Conservation (phyloP, 2,329 filamentous ascomycete species). For the Trichoderma sp. region DNA sequence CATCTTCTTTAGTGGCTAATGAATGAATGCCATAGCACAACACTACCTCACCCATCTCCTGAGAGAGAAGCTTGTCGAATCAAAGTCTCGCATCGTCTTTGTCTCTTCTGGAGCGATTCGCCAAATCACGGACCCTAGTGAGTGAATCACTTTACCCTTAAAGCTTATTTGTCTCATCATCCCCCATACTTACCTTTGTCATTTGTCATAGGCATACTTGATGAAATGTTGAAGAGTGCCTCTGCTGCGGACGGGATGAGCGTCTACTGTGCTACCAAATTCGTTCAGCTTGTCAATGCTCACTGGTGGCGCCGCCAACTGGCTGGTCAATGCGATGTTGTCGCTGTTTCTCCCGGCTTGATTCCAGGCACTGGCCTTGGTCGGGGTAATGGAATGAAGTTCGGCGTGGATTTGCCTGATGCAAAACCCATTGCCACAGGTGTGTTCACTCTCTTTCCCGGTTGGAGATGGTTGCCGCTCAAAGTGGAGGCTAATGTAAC, state of each 20-base stretch:
- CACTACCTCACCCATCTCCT: constrained; percentile 52
- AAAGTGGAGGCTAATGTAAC: neutral
- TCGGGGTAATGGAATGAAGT: constrained; percentile 27
- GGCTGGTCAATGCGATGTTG: constrained; percentile 40
- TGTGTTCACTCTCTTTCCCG: constrained; percentile 24
- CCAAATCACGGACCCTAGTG: constrained; percentile 38
- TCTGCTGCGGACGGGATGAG: constrained; percentile 31
- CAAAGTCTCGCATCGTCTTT: constrained; percentile 46
- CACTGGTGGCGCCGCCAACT: constrained; percentile 57
- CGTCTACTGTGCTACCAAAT: constrained; percentile 47
- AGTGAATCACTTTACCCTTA: constrained; percentile 11
- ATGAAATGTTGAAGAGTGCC: constrained; percentile 38
- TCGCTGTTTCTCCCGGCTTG: constrained; percentile 53
- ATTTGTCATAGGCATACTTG: constrained; percentile 32
- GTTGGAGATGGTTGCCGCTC: neutral
- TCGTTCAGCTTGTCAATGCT: constrained; percentile 48
- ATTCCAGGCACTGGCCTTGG: constrained; percentile 47
- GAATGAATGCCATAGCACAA: constrained; percentile 39
- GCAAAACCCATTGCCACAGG: constrained; percentile 48
- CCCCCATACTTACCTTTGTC: neutral
- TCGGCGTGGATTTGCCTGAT: constrained; percentile 39
- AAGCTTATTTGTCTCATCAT: neutral
- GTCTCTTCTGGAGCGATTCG: constrained; percentile 50
- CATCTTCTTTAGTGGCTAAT: neutral
- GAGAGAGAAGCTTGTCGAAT: constrained; percentile 45